These are phyloP conservation scores for Botrytis aclada DNA, from an alignment of 2,329 filamentous ascomycete species.

Conservation along the genomic window DNA sequence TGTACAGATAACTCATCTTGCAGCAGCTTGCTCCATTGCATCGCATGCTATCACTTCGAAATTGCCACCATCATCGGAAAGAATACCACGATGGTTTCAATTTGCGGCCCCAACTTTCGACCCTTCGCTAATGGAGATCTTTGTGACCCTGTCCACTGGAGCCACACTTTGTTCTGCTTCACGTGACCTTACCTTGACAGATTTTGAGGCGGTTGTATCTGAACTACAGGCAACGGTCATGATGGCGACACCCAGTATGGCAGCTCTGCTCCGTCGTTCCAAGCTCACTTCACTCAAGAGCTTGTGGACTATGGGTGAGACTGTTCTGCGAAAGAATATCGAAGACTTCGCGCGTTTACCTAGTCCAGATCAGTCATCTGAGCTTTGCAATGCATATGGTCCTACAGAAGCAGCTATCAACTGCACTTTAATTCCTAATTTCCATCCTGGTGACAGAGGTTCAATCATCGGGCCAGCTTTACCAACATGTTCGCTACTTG, in stretches of 20 bases:
- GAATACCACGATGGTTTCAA: constrained; percentile 4
- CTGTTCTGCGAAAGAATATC: constrained; percentile 14
- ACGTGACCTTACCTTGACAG: constrained; percentile 3
- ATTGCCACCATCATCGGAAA: constrained; percentile 1
- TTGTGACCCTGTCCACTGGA: constrained; percentile 23
- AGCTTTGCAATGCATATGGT: constrained; percentile 15
- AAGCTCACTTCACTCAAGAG: background rate
- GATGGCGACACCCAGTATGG: constrained; percentile 15
- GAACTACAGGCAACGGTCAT: constrained; percentile 11
- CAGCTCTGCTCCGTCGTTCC: constrained; percentile 4
- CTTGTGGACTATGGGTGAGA: constrained; percentile 10
- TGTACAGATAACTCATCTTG: constrained; percentile 39
- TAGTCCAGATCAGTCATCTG: background rate
- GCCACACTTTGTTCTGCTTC: constrained; percentile 13
- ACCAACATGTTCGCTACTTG: background rate
- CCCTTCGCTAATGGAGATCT: constrained; percentile 37
- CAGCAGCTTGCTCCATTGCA: constrained; percentile 20
- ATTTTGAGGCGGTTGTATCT: constrained; percentile 7
- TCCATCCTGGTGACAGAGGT: background rate
- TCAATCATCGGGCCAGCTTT: constrained; percentile 9
- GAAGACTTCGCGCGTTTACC: background rate
- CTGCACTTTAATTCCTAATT: constrained; percentile 1
- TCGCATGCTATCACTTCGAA: background rate
- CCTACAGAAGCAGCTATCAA: constrained; percentile 9
- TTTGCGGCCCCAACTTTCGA: constrained; percentile 19